Conservation (phyloP, 139 green algal species). For the Picochlorum sp. region DNA sequence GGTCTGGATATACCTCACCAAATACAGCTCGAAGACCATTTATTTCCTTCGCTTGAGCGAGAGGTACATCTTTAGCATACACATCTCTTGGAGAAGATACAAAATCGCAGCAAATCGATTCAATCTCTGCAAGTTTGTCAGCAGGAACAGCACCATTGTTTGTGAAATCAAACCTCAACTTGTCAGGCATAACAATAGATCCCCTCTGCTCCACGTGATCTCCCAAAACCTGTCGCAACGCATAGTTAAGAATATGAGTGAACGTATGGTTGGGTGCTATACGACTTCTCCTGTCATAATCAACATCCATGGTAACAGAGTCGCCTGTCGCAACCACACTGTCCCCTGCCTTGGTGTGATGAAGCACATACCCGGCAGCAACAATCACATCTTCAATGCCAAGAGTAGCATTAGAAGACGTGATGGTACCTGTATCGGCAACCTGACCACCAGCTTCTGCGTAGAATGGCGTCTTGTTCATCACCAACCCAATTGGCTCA, state of each 20-base stretch:
- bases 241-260: slow-evolving; percentile 96
- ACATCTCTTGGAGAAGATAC: slow-evolving; percentile 50
- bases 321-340: slow-evolving; percentile 55
- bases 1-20: slow-evolving; percentile 96
- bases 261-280: slow-evolving; percentile 97
- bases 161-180: slow-evolving; percentile 96
- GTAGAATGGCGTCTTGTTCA: slow-evolving; percentile 88
- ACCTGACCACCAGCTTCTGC: slow-evolving; percentile 84
- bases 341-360: slow-evolving; percentile 29
- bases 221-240: slow-evolving; percentile 72
- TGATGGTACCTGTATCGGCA: slow-evolving; percentile 62
- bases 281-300: slow-evolving; percentile 63
- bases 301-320: slow-evolving; percentile 54
- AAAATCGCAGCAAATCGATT: slow-evolving; percentile 53
- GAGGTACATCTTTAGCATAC: slow-evolving; percentile 70
- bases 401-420: slow-evolving; percentile 12
- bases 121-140: slow-evolving; percentile 36
- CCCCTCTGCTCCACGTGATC: slow-evolving; percentile 96
- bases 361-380: slow-evolving; percentile 93
- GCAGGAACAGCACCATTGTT: slow-evolving; percentile 60
- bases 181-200: slow-evolving; percentile 83
- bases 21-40: slow-evolving; percentile 89
- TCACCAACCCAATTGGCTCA: slow-evolving; percentile 72
- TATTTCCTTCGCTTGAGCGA: slow-evolving; percentile 74
- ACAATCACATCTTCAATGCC: slow-evolving; percentile 39